Evolutionary conservation across 2,329 filamentous ascomycete genomes (phyloP), one percentile per base, ranked within the genome.

Genomic region (Ceratocystis cacaofunesta): DNA sequence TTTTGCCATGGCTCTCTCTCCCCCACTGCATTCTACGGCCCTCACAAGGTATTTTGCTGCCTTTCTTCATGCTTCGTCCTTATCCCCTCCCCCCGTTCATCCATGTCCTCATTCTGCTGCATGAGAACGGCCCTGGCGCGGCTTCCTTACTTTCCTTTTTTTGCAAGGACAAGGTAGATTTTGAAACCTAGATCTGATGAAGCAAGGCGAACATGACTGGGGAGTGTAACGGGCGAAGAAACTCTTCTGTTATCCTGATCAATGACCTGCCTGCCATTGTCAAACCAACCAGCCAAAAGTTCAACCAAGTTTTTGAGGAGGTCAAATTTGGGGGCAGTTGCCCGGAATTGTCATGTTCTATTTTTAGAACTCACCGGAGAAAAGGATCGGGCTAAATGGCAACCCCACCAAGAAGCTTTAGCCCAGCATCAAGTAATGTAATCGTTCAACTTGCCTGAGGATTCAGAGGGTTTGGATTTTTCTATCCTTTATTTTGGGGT

Each of bases 101-200:
- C 52, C 52, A 7, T 57, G 52, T 32, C 25, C 52, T 57, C 8
- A 17, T 19, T 58, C 28, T 36, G 15, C 22, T 58, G 55, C 55
- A 58, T 58, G 55, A 58, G 28, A 58, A 58, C 55, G 7, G 55
- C 28, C 55, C 25, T n/a, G 55, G 28, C 30, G 17, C 55, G 32
- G 55, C 36, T 58, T 58, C 55, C 55, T 19, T 58, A 58, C 55
- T 58, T 58, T 58, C 28, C 55, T 58, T 58, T 17, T 30, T 17
- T 58, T n/a, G 19, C 55, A 58, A 36, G 55, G 55, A 58, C 55
- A 36, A 32, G 55, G 25, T 30, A 32, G 28, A 25, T 3, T 10
- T 25, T 58, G 55, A 58, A 58, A 58, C 55, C 12, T 36, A n/a
- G 28, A 52, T 30, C 28, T 36, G 55, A 58, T 36, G 15, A 58